Base-by-base conservation (phyloP, 108 stramenopile genomes). In the Mediolabrus comicus region DNA sequence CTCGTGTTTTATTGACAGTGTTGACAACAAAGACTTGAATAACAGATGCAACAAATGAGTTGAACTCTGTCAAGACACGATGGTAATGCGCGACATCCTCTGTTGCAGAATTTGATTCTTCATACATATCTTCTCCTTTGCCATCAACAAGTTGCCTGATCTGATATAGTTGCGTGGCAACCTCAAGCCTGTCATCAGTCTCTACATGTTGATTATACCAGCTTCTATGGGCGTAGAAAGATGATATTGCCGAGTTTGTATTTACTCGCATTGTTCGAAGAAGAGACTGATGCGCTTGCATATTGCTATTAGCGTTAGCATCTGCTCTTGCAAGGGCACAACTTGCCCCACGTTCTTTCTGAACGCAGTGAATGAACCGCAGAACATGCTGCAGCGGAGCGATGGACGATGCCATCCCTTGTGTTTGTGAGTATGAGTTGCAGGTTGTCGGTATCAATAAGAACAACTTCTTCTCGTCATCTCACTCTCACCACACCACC, bases 351-450 rank as follows among this genome's bases (percentile, higher is more conserved):
- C 74, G 65, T 31, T 75, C 74, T 63, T 63, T 51, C 58, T 75
- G 74, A 57, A 75, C 16, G 30, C 74, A 75, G 67, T 75, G 74
- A 52, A 75, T 62, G 8, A 75, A 60, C 3, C 74, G 66, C 13
- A 75, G 61, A 26, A 60, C 59, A 5, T 32, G 69, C 19, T 60
- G 59, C 49, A 69, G 30, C 19, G 69, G 59, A 11, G 33, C 53
- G 12, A 25, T 22, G 25, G 64, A 32, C 31, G 22, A 17, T 43
- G 46, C 22, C 46, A 49, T 49, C 46, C n/a, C n/a, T n/a, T n/a
- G n/a, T n/a, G n/a, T n/a, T n/a, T n/a, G n/a, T n/a, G n/a, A n/a
- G n/a, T n/a, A n/a, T n/a, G n/a, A n/a, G n/a, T n/a, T n/a, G n/a
- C n/a, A n/a, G n/a, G n/a, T n/a, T n/a, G n/a, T n/a, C n/a, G n/a